phyloP scores from a whole-genome alignment of 768 basidiomycete species.

The Russula griseocarnosa region DNA sequence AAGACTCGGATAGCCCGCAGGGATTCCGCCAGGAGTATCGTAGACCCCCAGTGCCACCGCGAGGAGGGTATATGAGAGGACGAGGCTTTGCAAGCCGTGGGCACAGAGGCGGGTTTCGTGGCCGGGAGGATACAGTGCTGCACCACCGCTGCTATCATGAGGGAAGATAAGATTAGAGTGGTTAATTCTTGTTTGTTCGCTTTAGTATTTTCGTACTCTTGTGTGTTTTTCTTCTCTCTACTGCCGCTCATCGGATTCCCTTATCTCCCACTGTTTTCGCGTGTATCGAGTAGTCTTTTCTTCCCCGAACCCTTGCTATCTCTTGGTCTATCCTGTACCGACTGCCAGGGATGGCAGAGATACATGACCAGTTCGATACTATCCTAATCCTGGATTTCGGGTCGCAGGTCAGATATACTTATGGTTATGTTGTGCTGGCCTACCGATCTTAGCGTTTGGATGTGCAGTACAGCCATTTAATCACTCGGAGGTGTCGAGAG shows the following conservation, averaged over 20 bases:
- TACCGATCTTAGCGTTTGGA: slow-evolving; percentile 21
- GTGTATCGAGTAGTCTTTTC: not conserved
- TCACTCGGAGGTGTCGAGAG: slow-evolving; percentile 96
- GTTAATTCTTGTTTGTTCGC: not conserved
- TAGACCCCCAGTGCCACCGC: slow-evolving; percentile 24
- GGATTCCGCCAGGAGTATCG: slow-evolving; percentile 14
- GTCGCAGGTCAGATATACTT: slow-evolving; percentile 63
- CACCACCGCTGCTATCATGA: slow-evolving; percentile 20
- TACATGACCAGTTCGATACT: slow-evolving; percentile 93
- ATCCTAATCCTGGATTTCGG: slow-evolving; percentile 97
- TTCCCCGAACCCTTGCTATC: not conserved
- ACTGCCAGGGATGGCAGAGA: slow-evolving; percentile 60
- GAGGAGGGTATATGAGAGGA: slow-evolving; percentile 35
- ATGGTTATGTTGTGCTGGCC: not conserved
- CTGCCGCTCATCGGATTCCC: not conserved
- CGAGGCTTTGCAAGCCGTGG: slow-evolving; percentile 32
- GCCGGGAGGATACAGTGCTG: slow-evolving; percentile 23
- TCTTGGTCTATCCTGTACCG: not conserved
- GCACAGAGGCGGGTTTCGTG: slow-evolving; percentile 32
- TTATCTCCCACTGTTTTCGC: not conserved
- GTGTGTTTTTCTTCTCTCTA: not conserved
- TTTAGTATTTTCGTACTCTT: not conserved
- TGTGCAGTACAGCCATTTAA: slow-evolving; percentile 89
- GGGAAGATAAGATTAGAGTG: not conserved
- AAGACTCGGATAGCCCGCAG: slow-evolving; percentile 25